Evolutionary conservation across 75 land plant species (phyloP).

Genomic region (Chamaecyparis obtusa): DNA sequence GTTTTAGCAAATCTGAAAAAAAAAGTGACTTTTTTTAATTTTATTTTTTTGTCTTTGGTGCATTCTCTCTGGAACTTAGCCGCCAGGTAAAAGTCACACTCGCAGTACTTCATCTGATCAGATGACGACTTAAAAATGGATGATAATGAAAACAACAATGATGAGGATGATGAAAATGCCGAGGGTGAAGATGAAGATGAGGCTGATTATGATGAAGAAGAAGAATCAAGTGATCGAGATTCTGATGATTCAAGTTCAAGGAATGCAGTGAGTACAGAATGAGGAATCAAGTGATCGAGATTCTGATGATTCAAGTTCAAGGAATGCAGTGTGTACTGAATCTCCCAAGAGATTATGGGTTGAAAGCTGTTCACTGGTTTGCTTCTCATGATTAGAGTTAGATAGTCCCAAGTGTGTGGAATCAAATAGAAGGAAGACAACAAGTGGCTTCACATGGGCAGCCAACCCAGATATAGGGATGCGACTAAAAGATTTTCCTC

Average conservation of each 20-base stretch:
- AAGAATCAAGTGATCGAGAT: slow-evolving; percentile 31
- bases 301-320: slow-evolving; percentile 27
- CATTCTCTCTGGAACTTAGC: too few relatives aligned
- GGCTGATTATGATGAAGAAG: slow-evolving; percentile 22
- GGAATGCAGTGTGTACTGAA: slow-evolving; percentile 27
- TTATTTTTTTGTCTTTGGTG: too few relatives aligned
- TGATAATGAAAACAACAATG: slow-evolving; percentile 22
- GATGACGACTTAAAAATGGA: slow-evolving; percentile 17
- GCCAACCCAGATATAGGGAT: slow-evolving; percentile 29
- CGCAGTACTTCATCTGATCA: background rate
- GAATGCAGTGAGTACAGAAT: slow-evolving; percentile 28
- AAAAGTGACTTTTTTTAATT: too few relatives aligned
- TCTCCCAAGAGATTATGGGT: slow-evolving; percentile 8
- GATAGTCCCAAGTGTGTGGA: slow-evolving; percentile 4
- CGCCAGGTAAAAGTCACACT: too few relatives aligned
- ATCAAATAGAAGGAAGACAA: slow-evolving; percentile 23
- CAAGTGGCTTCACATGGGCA: slow-evolving; percentile 38
- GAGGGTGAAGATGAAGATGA: slow-evolving; percentile 35
- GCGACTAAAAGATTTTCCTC: slow-evolving; percentile 36
- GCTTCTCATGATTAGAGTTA: slow-evolving; percentile 15
- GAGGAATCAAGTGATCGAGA: slow-evolving; percentile 32
- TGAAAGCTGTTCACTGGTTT: slow-evolving; percentile 22
- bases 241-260: slow-evolving; percentile 30
- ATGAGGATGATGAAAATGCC: slow-evolving; percentile 20
- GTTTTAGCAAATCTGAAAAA: too few relatives aligned